Base-by-base conservation (phyloP, 345 rosid genomes). In the Acer yangbiense region DNA sequence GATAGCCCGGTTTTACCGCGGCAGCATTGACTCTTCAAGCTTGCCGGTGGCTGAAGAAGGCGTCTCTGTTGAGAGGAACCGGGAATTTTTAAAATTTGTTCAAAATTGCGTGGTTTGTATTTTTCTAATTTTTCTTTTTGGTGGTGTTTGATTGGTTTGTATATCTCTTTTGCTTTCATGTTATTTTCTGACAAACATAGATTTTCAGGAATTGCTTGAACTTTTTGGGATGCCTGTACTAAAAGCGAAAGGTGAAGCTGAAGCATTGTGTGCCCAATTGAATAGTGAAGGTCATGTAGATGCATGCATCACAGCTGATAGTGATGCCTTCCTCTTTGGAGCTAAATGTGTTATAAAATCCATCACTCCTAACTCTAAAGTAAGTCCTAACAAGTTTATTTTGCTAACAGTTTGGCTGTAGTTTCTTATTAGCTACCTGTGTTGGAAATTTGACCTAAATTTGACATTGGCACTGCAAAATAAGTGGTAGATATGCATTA, bases 311-410 rank as follows among this genome's bases (percentile, higher is more conserved):
- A 94, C 98, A 10, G 86, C 95, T 80, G 99, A 94, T 65, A 92
- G 97, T 73, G 99, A 96, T 85, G 95, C 97, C 23, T 94, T 96
- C 82, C 95, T 96, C 54, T 96, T 82, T 83, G 97, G 97, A 73
- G 97, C 99, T 75, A 87, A 80, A 64, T 96, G 92, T 76, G 93
- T 96, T 43, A 84, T 96, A 61, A 96, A 96, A 86, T 75, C 78
- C 81, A 68, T 96, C 88, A 90, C 77, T 74, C 97, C 97, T 54
- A 90, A 92, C 75, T 77, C 97, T 63, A 87, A 83, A 82, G 99
- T 96, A 86, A 76, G 85, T 79, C 10, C 11, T 57, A 35, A 14
- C 41, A 43, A n/a, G 58, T 46, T 63, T 74, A 18, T 54, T 55
- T n/a, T 23, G 17, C 65, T 23, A 1, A 43, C 17, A 46, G 60